Base-by-base conservation (phyloP, 306 rosid species). In the Ochetophila trinervis region DNA sequence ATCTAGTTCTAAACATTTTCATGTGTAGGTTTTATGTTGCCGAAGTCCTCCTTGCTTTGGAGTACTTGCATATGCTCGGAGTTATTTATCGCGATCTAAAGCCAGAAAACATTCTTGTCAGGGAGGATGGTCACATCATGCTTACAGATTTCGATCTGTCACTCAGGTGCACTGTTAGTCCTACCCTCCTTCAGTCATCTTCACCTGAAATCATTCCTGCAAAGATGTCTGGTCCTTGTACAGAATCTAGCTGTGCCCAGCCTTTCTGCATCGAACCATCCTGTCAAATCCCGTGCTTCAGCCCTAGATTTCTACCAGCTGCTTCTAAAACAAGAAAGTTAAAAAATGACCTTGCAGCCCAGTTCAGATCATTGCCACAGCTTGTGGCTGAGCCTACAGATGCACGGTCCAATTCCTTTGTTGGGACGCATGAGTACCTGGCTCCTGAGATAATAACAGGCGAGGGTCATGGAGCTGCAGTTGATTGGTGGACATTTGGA, bases 401-500 rank as follows among this genome's bases (percentile, higher is more conserved):
- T 49, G 95, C 95, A 19, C 76, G 97, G 69, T 90, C 97, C 62
- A 90, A 90, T 77, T 90, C 97, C 49, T 90, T 90, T 68, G 97
- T 90, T 0, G 97, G 97, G 70, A 90, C 97, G 54, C 97, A 90
- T 8, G 97, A 90, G 82, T 90, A 90, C 88, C 70, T 90, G 62
- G 97, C 97, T 3, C 97, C 97, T 0, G 97, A 90, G 90, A 85
- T 90, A 62, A 90, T 90, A 84, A 83, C 85, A 85, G 97, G 91
- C 48, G 90, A 85, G 56, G 97, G 97, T 37, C 97, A 90, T 17
- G 97, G 97, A 42, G 95, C 95, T 35, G 97, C 97, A 7, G 97
- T 90, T 62, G 97, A 90, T 77, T 90, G 97, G 97, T 90, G 97
- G 97, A 90, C 97, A 1, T 85, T 87, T 63, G 97, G 97, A n/a